A percentile compares a stretch with the other conserved stretches of the same genome.
These are phyloP conservation scores for Xerocomus nothofagi DNA, from an alignment of 1,284 basidiomycete genomes.

Conservation along the genomic window DNA sequence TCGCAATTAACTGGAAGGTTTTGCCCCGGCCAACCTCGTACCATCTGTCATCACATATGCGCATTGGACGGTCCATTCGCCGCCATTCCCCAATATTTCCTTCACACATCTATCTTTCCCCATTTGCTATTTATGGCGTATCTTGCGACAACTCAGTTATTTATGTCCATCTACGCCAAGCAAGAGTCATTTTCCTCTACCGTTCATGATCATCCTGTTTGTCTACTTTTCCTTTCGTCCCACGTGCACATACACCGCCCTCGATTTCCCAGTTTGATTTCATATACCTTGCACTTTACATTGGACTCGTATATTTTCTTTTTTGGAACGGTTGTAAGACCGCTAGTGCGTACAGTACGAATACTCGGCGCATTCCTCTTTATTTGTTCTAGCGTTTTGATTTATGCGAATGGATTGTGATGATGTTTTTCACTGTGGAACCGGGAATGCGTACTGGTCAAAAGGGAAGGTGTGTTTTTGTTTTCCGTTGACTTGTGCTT, in stretches of 20 bases:
- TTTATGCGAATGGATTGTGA: constrained; percentile 19
- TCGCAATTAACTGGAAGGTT: constrained; percentile 21
- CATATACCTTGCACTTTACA: constrained; percentile 8
- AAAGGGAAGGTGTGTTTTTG: neutral
- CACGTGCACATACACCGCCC: constrained; percentile 11
- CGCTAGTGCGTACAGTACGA: constrained; percentile 25
- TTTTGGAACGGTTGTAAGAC: constrained; percentile 23
- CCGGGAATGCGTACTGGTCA: neutral
- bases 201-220: constrained; percentile 6
- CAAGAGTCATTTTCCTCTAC: constrained; percentile 3
- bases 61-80: constrained; percentile 34
- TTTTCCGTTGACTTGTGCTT: neutral
- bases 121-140: constrained; percentile 35
- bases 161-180: constrained; percentile 35
- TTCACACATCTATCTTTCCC: constrained; percentile 16
- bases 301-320: constrained; percentile 19
- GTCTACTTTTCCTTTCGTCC: constrained; percentile 4
- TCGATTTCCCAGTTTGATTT: constrained; percentile 2
- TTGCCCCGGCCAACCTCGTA: constrained; percentile 10
- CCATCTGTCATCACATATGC: constrained; percentile 29
- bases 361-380: constrained; percentile 22
- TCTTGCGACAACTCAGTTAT: constrained; percentile 29
- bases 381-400: constrained; percentile 5
- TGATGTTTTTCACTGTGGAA: neutral
- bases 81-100: constrained; percentile 18